Percentiles rank a stretch among this genome's conserved stretches.
These are phyloP conservation scores for Bombardia bombarda DNA, from an alignment of 495 filamentous ascomycete species.

Conservation along the genomic window DNA sequence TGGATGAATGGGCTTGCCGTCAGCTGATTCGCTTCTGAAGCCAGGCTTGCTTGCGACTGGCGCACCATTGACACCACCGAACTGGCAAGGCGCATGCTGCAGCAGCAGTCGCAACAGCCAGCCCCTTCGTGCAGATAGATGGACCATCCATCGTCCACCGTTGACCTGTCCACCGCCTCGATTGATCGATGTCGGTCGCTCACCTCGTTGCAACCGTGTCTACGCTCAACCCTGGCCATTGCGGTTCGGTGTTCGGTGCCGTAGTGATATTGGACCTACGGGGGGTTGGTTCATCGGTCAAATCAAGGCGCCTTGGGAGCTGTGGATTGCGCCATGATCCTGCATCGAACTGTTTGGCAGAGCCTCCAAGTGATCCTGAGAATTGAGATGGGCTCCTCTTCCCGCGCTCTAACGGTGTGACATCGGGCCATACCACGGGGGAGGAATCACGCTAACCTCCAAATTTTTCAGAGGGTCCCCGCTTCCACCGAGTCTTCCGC, in stretches of 20 bases:
- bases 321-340: constrained; percentile 10
- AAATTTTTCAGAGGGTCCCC: too few relatives aligned
- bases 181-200: not conserved
- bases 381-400: too few relatives aligned
- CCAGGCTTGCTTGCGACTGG: constrained; percentile 3
- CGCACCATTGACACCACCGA: too few relatives aligned
- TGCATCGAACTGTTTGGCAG: not conserved
- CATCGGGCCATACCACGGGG: constrained; percentile 17
- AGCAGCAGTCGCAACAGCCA: not conserved
- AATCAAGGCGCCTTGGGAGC: not conserved
- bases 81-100: constrained; percentile 17
- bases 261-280: not conserved
- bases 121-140: constrained; percentile 14
- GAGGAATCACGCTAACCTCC: too few relatives aligned
- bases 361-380: not conserved
- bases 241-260: not conserved
- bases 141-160: not conserved
- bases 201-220: not conserved
- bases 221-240: not conserved
- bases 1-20: constrained; percentile 11
- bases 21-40: constrained; percentile 23
- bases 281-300: not conserved
- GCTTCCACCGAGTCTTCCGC: too few relatives aligned
- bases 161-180: not conserved
- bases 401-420: constrained; percentile 19